Conservation (phyloP, 352 stramenopile species). For the Phytophthora parvispora region DNA sequence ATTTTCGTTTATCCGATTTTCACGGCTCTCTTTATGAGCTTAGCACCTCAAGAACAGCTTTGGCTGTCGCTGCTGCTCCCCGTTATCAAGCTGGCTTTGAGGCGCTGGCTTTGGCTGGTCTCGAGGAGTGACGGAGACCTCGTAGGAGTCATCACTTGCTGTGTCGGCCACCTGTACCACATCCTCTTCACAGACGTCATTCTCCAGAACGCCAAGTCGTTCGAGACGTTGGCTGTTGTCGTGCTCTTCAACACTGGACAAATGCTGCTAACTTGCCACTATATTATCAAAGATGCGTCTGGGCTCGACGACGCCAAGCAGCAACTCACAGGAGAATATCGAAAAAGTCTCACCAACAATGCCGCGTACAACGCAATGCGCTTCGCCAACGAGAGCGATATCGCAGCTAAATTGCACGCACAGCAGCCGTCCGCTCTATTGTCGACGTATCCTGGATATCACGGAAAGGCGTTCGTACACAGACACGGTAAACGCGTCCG, state of each 20-base stretch:
- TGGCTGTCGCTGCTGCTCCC: constrained; percentile 35
- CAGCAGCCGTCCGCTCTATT: neutral
- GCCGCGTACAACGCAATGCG: neutral
- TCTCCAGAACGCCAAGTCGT: constrained; percentile 43
- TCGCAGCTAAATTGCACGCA: neutral
- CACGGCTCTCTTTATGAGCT: constrained; percentile 31
- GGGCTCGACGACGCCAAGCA: neutral
- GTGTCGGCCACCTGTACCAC: constrained; percentile 42
- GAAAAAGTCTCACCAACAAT: neutral
- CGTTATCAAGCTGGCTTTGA: constrained; percentile 27
- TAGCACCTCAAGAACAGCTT: constrained; percentile 19
- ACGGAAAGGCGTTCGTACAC: neutral
- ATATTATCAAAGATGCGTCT: constrained; percentile 1
- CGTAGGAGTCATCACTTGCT: constrained; percentile 13
- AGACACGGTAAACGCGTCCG: constrained; percentile 1
- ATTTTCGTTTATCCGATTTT: constrained; percentile 39
- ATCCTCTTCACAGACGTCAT: constrained; percentile 37
- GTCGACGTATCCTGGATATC: constrained; percentile 6
- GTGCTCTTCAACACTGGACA: constrained; percentile 19
- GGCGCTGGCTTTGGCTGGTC: constrained; percentile 20
- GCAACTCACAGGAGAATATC: neutral
- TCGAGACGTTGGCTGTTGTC: constrained; percentile 24
- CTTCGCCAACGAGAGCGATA: neutral
- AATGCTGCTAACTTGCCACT: constrained; percentile 8
- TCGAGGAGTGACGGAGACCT: constrained; percentile 26